Conservation (phyloP, 1,284 basidiomycete species). For the Vanrija sp. region DNA sequence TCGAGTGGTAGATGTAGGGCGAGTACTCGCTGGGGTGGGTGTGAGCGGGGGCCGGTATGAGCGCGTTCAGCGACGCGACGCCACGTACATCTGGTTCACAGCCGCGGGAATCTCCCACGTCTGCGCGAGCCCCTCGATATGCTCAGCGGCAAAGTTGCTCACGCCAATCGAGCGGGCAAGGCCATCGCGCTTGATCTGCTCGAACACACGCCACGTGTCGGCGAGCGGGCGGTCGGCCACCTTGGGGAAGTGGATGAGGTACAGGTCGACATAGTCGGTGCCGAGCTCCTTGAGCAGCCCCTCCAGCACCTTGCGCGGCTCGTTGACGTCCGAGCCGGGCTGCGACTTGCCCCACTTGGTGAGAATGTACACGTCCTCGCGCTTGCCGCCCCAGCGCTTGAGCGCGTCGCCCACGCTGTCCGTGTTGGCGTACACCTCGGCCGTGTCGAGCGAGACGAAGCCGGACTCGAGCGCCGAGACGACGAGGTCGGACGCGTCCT, state of each 20-base stretch:
- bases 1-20: slow-evolving; percentile 66
- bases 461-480: slow-evolving; percentile 33
- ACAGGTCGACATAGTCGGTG: slow-evolving; percentile 61
- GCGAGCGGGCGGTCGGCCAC: slow-evolving; percentile 14
- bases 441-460: slow-evolving; percentile 36
- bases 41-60: slow-evolving; percentile 1
- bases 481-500: slow-evolving; percentile 28
- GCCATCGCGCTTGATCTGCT: slow-evolving; percentile 63
- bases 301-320: slow-evolving; percentile 38
- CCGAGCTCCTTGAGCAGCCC: slow-evolving; percentile 51
- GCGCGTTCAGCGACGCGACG: too few relatives aligned
- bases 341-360: slow-evolving; percentile 46
- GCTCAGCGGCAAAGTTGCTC: slow-evolving; percentile 68
- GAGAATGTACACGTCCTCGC: slow-evolving; percentile 57
- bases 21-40: slow-evolving; percentile 72
- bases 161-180: slow-evolving; percentile 76
- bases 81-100: slow-evolving; percentile 64
- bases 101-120: slow-evolving; percentile 59
- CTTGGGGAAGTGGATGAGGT: slow-evolving; percentile 65
- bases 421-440: slow-evolving; percentile 51
- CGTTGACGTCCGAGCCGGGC: slow-evolving; percentile 11
- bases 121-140: slow-evolving; percentile 62
- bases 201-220: slow-evolving; percentile 64
- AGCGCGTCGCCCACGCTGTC: slow-evolving; percentile 56
- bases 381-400: slow-evolving; percentile 52